Conservation (phyloP, 2,329 filamentous ascomycete species). For the Aureobasidium sp. region DNA sequence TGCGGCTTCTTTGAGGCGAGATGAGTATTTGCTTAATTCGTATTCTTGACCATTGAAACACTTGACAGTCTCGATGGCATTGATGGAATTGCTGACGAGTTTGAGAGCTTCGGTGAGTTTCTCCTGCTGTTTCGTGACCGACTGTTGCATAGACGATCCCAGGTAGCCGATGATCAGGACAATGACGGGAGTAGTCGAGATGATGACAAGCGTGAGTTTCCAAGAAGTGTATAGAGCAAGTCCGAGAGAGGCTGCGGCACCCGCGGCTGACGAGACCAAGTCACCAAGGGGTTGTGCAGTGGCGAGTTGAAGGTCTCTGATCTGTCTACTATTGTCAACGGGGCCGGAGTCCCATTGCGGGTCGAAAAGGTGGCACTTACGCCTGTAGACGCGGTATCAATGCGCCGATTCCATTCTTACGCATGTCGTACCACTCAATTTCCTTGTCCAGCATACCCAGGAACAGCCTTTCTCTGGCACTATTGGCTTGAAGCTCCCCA, state of each 20-base stretch:
- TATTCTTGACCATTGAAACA: slow-evolving; percentile 68
- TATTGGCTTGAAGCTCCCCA: slow-evolving; percentile 71
- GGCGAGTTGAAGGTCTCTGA: slow-evolving; percentile 72
- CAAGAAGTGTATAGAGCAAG: slow-evolving; percentile 76
- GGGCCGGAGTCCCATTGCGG: not conserved
- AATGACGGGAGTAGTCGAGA: slow-evolving; percentile 66
- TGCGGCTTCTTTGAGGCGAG: slow-evolving; percentile 52
- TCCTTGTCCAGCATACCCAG: slow-evolving; percentile 61
- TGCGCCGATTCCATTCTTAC: slow-evolving; percentile 63
- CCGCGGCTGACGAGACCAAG: slow-evolving; percentile 57
- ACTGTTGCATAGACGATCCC: slow-evolving; percentile 54
- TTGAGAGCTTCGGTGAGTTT: slow-evolving; percentile 66
- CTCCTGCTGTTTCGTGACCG: slow-evolving; percentile 61
- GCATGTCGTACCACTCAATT: slow-evolving; percentile 74
- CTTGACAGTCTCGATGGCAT: slow-evolving; percentile 78
- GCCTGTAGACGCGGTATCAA: slow-evolving; percentile 66
- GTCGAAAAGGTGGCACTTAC: slow-evolving; percentile 41
- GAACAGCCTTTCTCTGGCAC: slow-evolving; percentile 60
- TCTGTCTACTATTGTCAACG: slow-evolving; percentile 53
- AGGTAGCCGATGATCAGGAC: slow-evolving; percentile 53
- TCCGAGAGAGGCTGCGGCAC: slow-evolving; percentile 56
- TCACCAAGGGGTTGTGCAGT: slow-evolving; percentile 74
- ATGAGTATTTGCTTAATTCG: slow-evolving; percentile 61
- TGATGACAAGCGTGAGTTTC: slow-evolving; percentile 73
- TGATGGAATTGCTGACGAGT: slow-evolving; percentile 60